phyloP scores from a whole-genome alignment of 345 rosid genomes.

The Dipteronia sinensis region DNA sequence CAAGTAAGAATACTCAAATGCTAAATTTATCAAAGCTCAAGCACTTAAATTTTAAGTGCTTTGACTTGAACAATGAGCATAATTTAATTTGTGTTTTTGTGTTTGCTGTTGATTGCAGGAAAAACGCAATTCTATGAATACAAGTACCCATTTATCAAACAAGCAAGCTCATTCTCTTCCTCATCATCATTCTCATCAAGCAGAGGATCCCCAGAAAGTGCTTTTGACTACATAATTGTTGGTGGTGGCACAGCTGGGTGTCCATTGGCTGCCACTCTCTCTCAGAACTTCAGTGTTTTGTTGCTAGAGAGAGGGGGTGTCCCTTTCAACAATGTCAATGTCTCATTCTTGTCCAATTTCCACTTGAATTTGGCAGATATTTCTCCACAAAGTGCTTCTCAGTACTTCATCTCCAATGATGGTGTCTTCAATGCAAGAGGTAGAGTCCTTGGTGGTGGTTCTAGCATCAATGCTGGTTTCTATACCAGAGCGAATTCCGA shows the following conservation, averaged over 20 bases:
- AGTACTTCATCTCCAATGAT: conserved; percentile 79
- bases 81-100: neutral
- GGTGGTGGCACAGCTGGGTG: conserved; percentile 99
- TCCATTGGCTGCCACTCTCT: conserved; percentile 89
- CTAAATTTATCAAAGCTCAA: neutral
- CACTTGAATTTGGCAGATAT: conserved; percentile 79
- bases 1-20: too few relatives aligned
- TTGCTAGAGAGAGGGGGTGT: conserved; percentile 95
- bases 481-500: conserved; percentile 72
- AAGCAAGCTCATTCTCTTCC: conserved; percentile 76
- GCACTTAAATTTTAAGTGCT: neutral
- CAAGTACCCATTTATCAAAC: conserved; percentile 69
- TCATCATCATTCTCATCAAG: conserved; percentile 52
- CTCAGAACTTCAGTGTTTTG: conserved; percentile 76
- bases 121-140: conserved; percentile 30
- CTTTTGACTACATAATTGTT: conserved; percentile 79
- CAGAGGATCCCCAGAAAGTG: conserved; percentile 30
- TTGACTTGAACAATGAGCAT: neutral
- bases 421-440: conserved; percentile 91
- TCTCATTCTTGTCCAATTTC: conserved; percentile 77
- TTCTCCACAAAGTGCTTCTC: conserved; percentile 84
- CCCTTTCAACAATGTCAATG: conserved; percentile 86
- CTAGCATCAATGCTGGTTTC: conserved; percentile 93
- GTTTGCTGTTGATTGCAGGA: conserved; percentile 27
- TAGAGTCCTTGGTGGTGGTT: conserved; percentile 92